phyloP scores from a whole-genome alignment of 1,284 basidiomycete species.

The Pseudozyma tsukubaensis region DNA sequence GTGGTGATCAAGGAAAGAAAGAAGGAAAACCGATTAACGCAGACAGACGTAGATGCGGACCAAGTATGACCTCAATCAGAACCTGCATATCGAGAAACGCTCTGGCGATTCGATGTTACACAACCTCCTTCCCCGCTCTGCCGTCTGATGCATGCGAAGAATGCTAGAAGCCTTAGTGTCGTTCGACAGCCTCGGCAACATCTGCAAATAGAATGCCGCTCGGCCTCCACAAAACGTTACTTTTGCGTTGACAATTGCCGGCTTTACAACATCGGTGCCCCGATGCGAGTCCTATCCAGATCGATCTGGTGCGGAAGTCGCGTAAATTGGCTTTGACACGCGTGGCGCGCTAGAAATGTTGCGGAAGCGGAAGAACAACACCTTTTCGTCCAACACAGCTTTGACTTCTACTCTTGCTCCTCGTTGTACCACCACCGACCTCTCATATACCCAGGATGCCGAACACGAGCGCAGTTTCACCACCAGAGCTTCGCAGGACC shows the following conservation, averaged over 20 bases:
- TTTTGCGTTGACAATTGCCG: conserved; percentile 5
- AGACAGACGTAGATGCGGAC: no score
- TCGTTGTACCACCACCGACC: neutral
- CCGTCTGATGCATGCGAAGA: no score
- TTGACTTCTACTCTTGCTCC: neutral
- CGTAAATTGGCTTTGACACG: conserved; percentile 23
- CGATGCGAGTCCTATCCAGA: conserved; percentile 1
- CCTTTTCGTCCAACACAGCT: neutral
- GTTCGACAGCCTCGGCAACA: conserved; percentile 7
- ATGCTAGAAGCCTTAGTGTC: no score
- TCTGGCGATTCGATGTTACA: no score
- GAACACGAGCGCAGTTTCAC: conserved; percentile 8
- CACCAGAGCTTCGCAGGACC: conserved; percentile 58
- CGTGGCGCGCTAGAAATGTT: conserved; percentile 10
- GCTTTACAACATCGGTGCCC: neutral
- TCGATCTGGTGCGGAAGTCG: no score
- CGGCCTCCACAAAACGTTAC: conserved; percentile 16
- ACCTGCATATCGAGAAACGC: no score
- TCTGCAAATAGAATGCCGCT: neutral
- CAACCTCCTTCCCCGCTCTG: no score
- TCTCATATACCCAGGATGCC: neutral
- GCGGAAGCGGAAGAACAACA: conserved; percentile 19
- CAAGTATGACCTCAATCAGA: no score
- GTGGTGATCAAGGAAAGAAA: no score
- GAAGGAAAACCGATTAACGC: no score